A percentile compares a stretch with the other conserved stretches of the same genome.
Evolutionary conservation across 1,284 basidiomycete genomes (phyloP).

Genomic region (Irpex sp.): DNA sequence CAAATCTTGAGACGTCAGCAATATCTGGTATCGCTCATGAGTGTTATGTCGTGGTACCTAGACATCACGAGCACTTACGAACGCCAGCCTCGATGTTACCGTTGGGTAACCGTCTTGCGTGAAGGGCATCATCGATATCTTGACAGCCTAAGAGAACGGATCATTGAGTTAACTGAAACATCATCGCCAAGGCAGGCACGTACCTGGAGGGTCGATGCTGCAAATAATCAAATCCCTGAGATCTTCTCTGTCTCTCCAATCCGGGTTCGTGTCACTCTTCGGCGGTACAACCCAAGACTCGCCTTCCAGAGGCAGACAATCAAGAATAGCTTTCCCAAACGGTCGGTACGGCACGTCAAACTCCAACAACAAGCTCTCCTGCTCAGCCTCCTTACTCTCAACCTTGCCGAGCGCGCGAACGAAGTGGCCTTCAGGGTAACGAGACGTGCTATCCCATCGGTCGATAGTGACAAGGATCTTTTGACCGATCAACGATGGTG

Average conservation of each 20-base stretch:
- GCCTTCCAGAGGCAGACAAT: conserved; percentile 89
- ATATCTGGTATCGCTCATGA: conserved; percentile 62
- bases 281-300: conserved; percentile 92
- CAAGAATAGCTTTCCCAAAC: conserved; percentile 92
- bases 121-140: conserved; percentile 99
- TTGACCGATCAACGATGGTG: conserved; percentile 82
- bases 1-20: conserved; percentile 98
- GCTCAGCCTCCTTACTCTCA: conserved; percentile 95
- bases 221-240: conserved; percentile 86
- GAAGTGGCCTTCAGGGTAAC: conserved; percentile 98
- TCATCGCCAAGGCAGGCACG: conserved; percentile 3
- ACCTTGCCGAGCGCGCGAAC: conserved; percentile 90
- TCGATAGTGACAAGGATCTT: conserved; percentile 98
- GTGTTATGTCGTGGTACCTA: neutral
- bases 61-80: conserved; percentile 57
- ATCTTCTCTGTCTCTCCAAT: conserved; percentile 90
- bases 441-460: conserved; percentile 81
- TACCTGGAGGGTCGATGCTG: conserved; percentile 96
- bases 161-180: neutral
- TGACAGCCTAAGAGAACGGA: conserved; percentile 68
- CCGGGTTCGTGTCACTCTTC: conserved; percentile 50
- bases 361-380: conserved; percentile 92
- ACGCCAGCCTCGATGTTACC: conserved; percentile 98
- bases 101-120: conserved; percentile 85
- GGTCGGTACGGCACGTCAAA: conserved; percentile 97